These are phyloP conservation scores for Pyrenophora graminea DNA, from an alignment of 2,329 filamentous ascomycete species.

Conservation along the genomic window DNA sequence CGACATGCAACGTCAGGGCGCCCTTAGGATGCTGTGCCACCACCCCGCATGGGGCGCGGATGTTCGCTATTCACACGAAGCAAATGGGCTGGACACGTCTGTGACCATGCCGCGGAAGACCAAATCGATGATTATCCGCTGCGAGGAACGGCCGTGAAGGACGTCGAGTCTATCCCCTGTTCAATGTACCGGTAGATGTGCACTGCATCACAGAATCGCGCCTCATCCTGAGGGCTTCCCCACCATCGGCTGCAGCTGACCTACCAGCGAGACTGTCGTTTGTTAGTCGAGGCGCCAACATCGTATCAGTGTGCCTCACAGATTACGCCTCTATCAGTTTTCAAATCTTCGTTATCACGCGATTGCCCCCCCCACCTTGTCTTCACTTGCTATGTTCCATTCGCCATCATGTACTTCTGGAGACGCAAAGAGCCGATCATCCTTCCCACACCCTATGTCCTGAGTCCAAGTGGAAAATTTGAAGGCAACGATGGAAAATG, in stretches of 20 bases:
- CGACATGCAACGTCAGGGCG: constrained; percentile 16
- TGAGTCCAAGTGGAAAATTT: constrained; percentile 29
- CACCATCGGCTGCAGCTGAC: constrained; percentile 21
- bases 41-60: constrained; percentile 34
- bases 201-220: constrained; percentile 11
- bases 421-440: constrained; percentile 28
- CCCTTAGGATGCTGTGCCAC: constrained; percentile 16
- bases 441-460: constrained; percentile 15
- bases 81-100: constrained; percentile 11
- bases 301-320: constrained; percentile 20
- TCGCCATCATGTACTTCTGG: constrained; percentile 26
- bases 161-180: constrained; percentile 12
- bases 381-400: constrained; percentile 18
- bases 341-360: constrained; percentile 20
- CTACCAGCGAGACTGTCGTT: constrained; percentile 23
- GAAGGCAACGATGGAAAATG: constrained; percentile 50
- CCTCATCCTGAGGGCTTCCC: constrained; percentile 14
- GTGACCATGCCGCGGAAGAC: background rate
- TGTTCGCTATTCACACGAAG: constrained; percentile 20
- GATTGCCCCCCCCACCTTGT: constrained; percentile 2
- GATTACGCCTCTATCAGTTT: constrained; percentile 14
- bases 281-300: constrained; percentile 16
- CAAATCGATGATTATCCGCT: constrained; percentile 16
- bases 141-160: constrained; percentile 13
- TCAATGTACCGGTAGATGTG: constrained; percentile 13